Evolutionary conservation across 495 filamentous ascomycete species (phyloP), one percentile per base, ranked within the genome.

Genomic region (Patellaria atrata): DNA sequence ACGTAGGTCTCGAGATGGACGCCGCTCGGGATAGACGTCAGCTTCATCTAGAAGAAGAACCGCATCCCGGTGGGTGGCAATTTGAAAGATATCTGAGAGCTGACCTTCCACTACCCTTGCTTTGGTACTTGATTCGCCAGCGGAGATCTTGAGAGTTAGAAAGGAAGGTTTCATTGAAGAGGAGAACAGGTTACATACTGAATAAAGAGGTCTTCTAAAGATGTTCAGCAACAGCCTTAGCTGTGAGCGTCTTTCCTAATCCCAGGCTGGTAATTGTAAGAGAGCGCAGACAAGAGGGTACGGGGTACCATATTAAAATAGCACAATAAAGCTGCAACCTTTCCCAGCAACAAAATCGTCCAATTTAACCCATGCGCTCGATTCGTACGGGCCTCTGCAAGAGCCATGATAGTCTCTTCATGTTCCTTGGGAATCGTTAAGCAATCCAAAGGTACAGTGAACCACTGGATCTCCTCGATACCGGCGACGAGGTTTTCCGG

Each of bases 181-280:
- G 13, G 24, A 33, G 24, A 22, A 2, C 14, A 22, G 6, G 31
- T 18, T 14, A 33, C 11, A 20, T 22, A 33, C 31, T n/a, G 24
- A 7, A 33, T 33, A 33, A n/a, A 33, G 31, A 20, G 31, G 31
- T 22, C 17, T 33, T 20, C 14, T 22, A 18, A 22, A 4, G 17
- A 20, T n/a, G 24, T 11, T 33, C 17, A 12, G 31, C 17, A 33
- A 33, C 9, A 22, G 9, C 31, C 24, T 33, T n/a, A 33, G 31
- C 31, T 33, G 14, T 33, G 7, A 33, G 15, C 24, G 31, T 33
- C 31, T 33, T 33, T 33, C 31, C 31, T 14, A n/a, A 33, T 22
- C 17, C 14, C 11, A 33, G 31, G 31, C 17, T n/a, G 14, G 31
- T 22, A 18, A 33, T 22, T 33, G 17, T n/a, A 33, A 33, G 4